Conservation (phyloP, 495 filamentous ascomycete species). For the Cenococcum geophilum region DNA sequence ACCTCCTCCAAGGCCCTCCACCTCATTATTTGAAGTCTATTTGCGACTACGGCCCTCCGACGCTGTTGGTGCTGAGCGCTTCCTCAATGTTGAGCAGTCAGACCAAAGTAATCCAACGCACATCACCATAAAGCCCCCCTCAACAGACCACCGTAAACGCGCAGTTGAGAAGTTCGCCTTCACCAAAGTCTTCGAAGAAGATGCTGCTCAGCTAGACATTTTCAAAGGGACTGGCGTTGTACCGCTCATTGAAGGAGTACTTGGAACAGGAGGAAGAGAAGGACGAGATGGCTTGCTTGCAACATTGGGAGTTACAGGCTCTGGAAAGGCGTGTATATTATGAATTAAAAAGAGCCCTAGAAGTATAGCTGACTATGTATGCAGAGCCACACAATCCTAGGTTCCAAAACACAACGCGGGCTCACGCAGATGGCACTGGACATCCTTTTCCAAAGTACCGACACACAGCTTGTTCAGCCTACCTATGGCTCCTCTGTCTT, state of each 20-base stretch:
- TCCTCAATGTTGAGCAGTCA: conserved; percentile 65
- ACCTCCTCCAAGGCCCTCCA: conserved; percentile 39
- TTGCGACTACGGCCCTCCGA: conserved; percentile 77
- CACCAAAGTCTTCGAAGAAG: conserved; percentile 86
- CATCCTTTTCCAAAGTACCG: conserved; percentile 75
- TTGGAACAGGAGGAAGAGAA: conserved; percentile 60
- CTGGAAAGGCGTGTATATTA: conserved; percentile 67
- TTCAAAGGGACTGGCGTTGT: conserved; percentile 78
- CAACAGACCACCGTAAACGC: conserved; percentile 63
- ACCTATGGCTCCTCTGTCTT: conserved; percentile 56
- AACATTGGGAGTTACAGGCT: conserved; percentile 90
- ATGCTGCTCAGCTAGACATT: conserved; percentile 73
- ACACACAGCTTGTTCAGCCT: conserved; percentile 54
- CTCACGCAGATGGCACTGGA: conserved; percentile 89
- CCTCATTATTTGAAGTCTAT: conserved; percentile 83
- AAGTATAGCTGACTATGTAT: conserved; percentile 30
- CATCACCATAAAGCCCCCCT: conserved; percentile 81
- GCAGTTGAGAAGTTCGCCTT: conserved; percentile 92
- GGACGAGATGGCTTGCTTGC: conserved; percentile 86
- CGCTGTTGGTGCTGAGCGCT: conserved; percentile 51
- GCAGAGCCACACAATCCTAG: conserved; percentile 95
- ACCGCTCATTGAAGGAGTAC: conserved; percentile 67
- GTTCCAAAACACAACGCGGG: conserved; percentile 77
- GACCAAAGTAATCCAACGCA: conserved; percentile 56
- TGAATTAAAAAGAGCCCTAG: background rate